Evolutionary conservation across 2,329 filamentous ascomycete species (phyloP), one percentile per base, ranked within the genome.

Genomic region (Colletotrichum graminicola): DNA sequence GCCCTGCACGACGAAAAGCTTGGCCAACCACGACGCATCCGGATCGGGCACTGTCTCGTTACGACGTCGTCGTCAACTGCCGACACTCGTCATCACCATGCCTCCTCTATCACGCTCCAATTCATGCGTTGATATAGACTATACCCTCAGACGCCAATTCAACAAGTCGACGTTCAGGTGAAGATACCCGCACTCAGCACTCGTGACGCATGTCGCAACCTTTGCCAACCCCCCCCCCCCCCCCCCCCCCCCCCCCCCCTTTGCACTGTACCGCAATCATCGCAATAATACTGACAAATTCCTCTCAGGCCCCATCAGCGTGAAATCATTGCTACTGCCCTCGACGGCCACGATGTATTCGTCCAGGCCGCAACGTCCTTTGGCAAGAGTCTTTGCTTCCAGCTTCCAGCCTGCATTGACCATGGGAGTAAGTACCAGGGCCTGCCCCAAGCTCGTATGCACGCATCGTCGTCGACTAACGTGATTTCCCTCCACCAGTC

Each of bases 311-410:
- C 94, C 14, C 85, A 93, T 47, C 95, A 98, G 79, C 90, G 93
- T 71, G 94, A 98, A 77, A 94, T 98, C 67, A 95, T 98, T 66
- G 86, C 88, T 69, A 93, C 94, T 10, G 93, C 93, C 3, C 86
- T 98, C 11, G 89, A 92, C 67, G 92, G 94, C 21, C 87, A 95
- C 73, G 95, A 98, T 91, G 92, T 98, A 54, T 98, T 97, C 78
- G 88, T 98, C 1, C 95, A 98, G 81, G 95, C 95, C 57, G 93
- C 93, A 66, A 95, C 93, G 3, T 94, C 92, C 12, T 98, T 98
- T 80, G 95, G 95, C 52, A 98, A 98, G 81, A 97, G 94, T 77
- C 81, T 98, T 64, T 98, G 95, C 83, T 98, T 95, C 79, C 95
- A 98, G 79, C 86, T 98, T 1, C 95, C 95, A 11, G 95, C 95